A percentile compares a stretch with the other conserved stretches of the same genome.
These are phyloP conservation scores for Serpula lacrymans DNA, from an alignment of 768 basidiomycete species.

Conservation along the genomic window DNA sequence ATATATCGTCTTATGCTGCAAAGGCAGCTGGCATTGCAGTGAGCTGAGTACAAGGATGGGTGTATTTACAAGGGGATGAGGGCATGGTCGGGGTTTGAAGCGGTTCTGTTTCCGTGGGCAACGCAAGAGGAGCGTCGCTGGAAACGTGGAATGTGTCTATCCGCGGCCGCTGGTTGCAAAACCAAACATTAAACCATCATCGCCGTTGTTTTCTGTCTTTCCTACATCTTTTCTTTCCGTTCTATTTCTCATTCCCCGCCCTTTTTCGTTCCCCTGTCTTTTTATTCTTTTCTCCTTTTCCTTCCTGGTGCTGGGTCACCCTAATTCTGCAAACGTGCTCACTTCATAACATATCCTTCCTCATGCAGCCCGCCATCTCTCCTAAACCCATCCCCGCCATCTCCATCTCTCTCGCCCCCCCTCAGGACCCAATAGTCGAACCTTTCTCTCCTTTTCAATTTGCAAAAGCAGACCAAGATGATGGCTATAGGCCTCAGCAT, in stretches of 20 bases:
- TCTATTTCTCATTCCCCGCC: slow-evolving; percentile 23
- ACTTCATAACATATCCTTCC: slow-evolving; percentile 17
- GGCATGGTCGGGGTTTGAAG: no score
- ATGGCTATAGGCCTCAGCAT: slow-evolving; percentile 55
- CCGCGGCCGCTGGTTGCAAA: no score
- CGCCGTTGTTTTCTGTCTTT: slow-evolving; percentile 9
- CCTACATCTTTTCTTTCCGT: slow-evolving; percentile 18
- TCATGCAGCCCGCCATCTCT: slow-evolving; percentile 40
- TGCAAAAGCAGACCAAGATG: slow-evolving; percentile 35
- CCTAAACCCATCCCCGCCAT: slow-evolving; percentile 68
- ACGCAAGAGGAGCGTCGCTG: no score
- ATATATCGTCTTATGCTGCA: no score
- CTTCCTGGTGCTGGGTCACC: slow-evolving; percentile 55
- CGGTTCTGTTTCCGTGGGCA: no score
- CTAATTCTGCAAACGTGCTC: slow-evolving; percentile 10
- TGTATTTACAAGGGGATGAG: no score
- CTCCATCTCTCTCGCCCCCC: slow-evolving; percentile 64
- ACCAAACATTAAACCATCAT: no score
- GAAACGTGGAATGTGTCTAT: no score
- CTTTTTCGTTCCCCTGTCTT: slow-evolving; percentile 34
- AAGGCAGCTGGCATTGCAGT: no score
- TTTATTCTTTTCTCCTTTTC: slow-evolving; percentile 25
- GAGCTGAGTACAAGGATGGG: no score
- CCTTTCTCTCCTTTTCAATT: slow-evolving; percentile 62
- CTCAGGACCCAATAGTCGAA: slow-evolving; percentile 46